A percentile compares a stretch with the other conserved stretches of the same genome.
Evolutionary conservation across 164 flowering plant genomes (phyloP).

Genomic region (grape (Vitis vinifera)): DNA sequence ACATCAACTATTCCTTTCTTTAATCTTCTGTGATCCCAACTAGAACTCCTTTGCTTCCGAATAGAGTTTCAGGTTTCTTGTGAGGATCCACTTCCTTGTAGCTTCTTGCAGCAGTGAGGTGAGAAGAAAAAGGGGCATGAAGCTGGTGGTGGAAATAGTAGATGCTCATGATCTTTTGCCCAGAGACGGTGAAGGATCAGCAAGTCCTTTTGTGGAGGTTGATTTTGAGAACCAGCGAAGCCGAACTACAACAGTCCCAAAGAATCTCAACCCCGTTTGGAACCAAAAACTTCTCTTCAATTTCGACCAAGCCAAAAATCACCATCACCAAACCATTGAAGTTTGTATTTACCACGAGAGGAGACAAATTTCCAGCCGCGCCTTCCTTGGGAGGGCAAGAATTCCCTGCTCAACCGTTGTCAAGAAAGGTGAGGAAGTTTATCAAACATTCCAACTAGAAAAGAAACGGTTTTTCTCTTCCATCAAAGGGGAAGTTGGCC

Average conservation of each 20-base stretch:
- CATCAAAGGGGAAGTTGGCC: slow-evolving; percentile 33
- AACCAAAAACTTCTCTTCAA: slow-evolving; percentile 33
- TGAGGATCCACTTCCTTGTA: slow-evolving; percentile 19
- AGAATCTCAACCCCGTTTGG: slow-evolving; percentile 39
- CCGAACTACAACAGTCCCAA: slow-evolving; percentile 25
- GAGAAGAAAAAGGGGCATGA: slow-evolving; percentile 24
- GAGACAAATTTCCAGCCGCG: slow-evolving; percentile 21
- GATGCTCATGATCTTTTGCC: slow-evolving; percentile 38
- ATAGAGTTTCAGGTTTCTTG: slow-evolving; percentile 24
- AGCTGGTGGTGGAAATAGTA: slow-evolving; percentile 33
- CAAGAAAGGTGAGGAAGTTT: slow-evolving; percentile 27
- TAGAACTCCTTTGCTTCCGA: slow-evolving; percentile 27
- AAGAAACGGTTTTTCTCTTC: slow-evolving; percentile 32
- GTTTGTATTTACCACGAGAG: slow-evolving; percentile 35
- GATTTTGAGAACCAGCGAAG: slow-evolving; percentile 31
- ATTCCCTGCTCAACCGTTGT: slow-evolving; percentile 28
- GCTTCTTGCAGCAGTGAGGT: slow-evolving; percentile 21
- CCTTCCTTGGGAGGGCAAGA: slow-evolving; percentile 38
- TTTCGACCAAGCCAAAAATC: slow-evolving; percentile 20
- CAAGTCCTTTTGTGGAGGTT: slow-evolving; percentile 33
- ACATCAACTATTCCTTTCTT: slow-evolving; percentile 18
- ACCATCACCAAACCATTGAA: slow-evolving; percentile 21
- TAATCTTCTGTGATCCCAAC: slow-evolving; percentile 3
- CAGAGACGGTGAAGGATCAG: slow-evolving; percentile 34
- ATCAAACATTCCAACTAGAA: slow-evolving; percentile 28